These are phyloP conservation scores for Rubia tinctorum DNA, from an alignment of 305 asterid species.

Conservation along the genomic window DNA sequence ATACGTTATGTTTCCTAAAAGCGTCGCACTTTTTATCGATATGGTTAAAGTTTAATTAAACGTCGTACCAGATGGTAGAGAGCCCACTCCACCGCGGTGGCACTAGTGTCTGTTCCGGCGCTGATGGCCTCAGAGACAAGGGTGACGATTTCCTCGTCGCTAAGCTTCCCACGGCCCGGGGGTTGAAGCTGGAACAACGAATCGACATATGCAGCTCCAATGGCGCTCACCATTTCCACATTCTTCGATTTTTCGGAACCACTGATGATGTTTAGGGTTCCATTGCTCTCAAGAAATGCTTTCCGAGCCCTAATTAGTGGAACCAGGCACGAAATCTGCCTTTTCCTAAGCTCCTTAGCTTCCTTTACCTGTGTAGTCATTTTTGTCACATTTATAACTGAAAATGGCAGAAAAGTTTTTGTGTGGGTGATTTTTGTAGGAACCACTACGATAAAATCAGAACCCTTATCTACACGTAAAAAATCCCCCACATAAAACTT, in stretches of 20 bases:
- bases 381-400: no score
- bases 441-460: no score
- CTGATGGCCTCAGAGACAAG: constrained; percentile 81
- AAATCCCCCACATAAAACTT: no score
- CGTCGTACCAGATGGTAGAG: constrained; percentile 43
- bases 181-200: constrained; percentile 64
- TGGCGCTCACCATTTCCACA: constrained; percentile 91
- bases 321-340: constrained; percentile 59
- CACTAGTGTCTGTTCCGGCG: constrained; percentile 96
- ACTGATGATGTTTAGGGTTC: constrained; percentile 1
- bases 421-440: no score
- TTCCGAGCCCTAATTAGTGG: constrained; percentile 63
- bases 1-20: no score
- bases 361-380: constrained; percentile 18
- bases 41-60: not conserved
- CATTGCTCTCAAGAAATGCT: constrained; percentile 58
- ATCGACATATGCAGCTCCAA: constrained; percentile 88
- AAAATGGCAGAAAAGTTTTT: no score
- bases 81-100: constrained; percentile 89
- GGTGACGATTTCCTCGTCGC: constrained; percentile 83
- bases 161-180: constrained; percentile 55
- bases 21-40: no score
- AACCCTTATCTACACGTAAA: no score
- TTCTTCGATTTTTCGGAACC: constrained; percentile 31
- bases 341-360: constrained; percentile 63